Percentiles rank a stretch among this genome's conserved stretches.
phyloP scores from a whole-genome alignment of 148 eudicot species.

The Amaranthus cruentus region DNA sequence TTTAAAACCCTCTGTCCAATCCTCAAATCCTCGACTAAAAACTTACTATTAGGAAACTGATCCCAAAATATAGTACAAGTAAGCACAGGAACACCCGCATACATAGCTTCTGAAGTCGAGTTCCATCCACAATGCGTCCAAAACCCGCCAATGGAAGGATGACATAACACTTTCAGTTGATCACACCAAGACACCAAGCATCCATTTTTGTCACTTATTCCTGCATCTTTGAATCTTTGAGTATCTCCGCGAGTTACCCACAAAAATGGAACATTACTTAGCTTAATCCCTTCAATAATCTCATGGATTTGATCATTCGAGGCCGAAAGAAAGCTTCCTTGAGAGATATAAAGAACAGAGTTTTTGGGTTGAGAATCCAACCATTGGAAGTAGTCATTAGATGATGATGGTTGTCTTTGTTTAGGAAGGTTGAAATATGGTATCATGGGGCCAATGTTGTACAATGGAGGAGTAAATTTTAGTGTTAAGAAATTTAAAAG shows the following conservation, averaged over 20 bases:
- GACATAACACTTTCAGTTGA: slow-evolving; percentile 35
- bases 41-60: slow-evolving; percentile 38
- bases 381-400: slow-evolving; percentile 31
- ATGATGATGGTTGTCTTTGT: background rate
- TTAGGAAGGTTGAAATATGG: slow-evolving; percentile 33
- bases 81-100: slow-evolving; percentile 47
- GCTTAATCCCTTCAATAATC: slow-evolving; percentile 40
- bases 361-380: slow-evolving; percentile 29
- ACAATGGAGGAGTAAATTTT: slow-evolving; percentile 28
- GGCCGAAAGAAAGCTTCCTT: slow-evolving; percentile 59
- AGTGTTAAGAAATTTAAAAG: slow-evolving; percentile 36
- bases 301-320: slow-evolving; percentile 53
- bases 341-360: slow-evolving; percentile 56
- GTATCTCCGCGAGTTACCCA: slow-evolving; percentile 49
- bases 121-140: slow-evolving; percentile 68
- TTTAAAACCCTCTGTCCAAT: slow-evolving; percentile 35
- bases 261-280: slow-evolving; percentile 45
- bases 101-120: slow-evolving; percentile 43
- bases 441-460: slow-evolving; percentile 48
- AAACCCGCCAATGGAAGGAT: slow-evolving; percentile 46
- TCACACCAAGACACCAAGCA: slow-evolving; percentile 60
- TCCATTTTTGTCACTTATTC: slow-evolving; percentile 16
- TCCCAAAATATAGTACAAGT: slow-evolving; percentile 46
- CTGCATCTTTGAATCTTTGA: slow-evolving; percentile 14
- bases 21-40: slow-evolving; percentile 45